Percentiles rank a stretch among this genome's conserved stretches.
Evolutionary conservation across 768 basidiomycete species (phyloP).

Genomic region (Hericium rajendrae): DNA sequence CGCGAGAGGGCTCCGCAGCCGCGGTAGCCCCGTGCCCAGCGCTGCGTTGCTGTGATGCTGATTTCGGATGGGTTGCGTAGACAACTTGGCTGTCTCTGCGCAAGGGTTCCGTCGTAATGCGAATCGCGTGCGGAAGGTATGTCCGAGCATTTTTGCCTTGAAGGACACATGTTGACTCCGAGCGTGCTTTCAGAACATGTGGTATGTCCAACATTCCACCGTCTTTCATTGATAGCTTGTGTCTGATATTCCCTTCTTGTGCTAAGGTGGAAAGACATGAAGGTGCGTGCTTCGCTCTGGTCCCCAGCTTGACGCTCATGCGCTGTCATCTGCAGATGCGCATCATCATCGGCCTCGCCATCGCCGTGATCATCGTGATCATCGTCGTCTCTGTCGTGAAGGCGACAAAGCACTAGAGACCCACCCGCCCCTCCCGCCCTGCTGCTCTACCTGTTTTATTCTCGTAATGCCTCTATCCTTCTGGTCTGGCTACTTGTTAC

Average conservation of each 20-base stretch:
- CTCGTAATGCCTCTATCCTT: conserved; percentile 6
- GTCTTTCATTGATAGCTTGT: background rate
- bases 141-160: conserved; percentile 16
- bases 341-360: conserved; percentile 87
- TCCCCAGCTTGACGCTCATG: conserved; percentile 4
- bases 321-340: conserved; percentile 57
- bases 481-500: background rate
- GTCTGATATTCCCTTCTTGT: background rate
- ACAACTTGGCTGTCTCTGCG: conserved; percentile 96
- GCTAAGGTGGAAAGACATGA: conserved; percentile 94
- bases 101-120: conserved; percentile 97
- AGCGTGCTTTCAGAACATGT: conserved; percentile 61
- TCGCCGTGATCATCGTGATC: conserved; percentile 86
- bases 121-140: conserved; percentile 92
- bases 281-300: conserved; percentile 38
- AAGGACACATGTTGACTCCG: background rate
- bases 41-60: background rate
- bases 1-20: background rate
- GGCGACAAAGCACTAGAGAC: conserved; percentile 40
- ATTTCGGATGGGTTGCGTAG: conserved; percentile 30
- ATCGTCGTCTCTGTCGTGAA: conserved; percentile 94
- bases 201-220: conserved; percentile 41
- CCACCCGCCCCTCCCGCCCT: background rate
- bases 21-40: background rate
- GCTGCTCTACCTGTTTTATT: conserved; percentile 7